These are phyloP conservation scores for thale cress (Arabidopsis thaliana) DNA, from an alignment of 345 rosid species.

Conservation along the genomic window TAIR10.1 NC_003071.7:99001-99500, in stretches of 20 bases:
- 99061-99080: background rate
- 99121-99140: slow-evolving; percentile 24
- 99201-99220: too few relatives aligned
- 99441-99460: slow-evolving; percentile 39
- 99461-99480: slow-evolving; percentile 12
- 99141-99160: slow-evolving; percentile 35
- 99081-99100: slow-evolving; percentile 18
- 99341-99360: background rate
- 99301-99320: background rate
- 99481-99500: background rate
- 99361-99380: background rate
- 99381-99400: too few relatives aligned
- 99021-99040: background rate
- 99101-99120: slow-evolving; percentile 9
- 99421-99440: slow-evolving; percentile 41
- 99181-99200: background rate
- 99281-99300: too few relatives aligned
- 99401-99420: slow-evolving; percentile 31
- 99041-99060: background rate
- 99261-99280: background rate
- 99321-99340: background rate
- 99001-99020: slow-evolving; percentile 7
- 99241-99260: too few relatives aligned
- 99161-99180: slow-evolving; percentile 37
- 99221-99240: too few relatives aligned